Evolutionary conservation across 805 yeast species (phyloP), one percentile per base, ranked within the genome.

Genomic region (Maudiozyma serrabonitensis): DNA sequence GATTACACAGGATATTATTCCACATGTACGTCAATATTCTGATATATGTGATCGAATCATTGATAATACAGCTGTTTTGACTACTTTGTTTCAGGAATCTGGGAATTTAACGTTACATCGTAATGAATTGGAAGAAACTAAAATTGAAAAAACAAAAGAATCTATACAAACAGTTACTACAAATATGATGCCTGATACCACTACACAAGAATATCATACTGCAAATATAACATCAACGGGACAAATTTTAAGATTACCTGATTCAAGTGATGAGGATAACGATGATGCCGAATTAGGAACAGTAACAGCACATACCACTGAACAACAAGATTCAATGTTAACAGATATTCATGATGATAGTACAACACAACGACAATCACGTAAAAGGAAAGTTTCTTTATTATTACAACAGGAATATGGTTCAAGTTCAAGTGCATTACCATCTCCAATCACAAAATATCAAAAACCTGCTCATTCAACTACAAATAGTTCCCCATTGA

Each of bases 51-150:
- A 72, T 41, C 71, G 76, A 32, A 79, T 86, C 3, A 81, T 88
- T 83, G 68, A 73, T 31, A 82, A 82, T 49, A 81, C 79, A 6
- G 75, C 76, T 49, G 86, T 87, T 66, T 82, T 95, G 83, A 86
- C 86, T 60, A 75, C 76, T 32, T 83, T 88, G 66, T 78, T 87
- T 57, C 95, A 88, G 60, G 76, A 80, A 44, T 76, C 87, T 28
- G 89, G 88, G 1, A 77, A 80, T 58, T 84, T 83, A 23, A 78
- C 80, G 53, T 64, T 84, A 35, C 43, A 47, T 18, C 38, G 15
- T 18, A 37, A 23, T n/a, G 44, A 15, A 13, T 16, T 7, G 11
- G 25, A 23, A 26, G 37, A 37, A 1, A 26, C 15, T 1, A 18
- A 18, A 13, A 23, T 15, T 13, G 42, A 21, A 21, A 13, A 13